Conservation (phyloP, 441 rosid genomes). For the Gossypium aridum region DNA sequence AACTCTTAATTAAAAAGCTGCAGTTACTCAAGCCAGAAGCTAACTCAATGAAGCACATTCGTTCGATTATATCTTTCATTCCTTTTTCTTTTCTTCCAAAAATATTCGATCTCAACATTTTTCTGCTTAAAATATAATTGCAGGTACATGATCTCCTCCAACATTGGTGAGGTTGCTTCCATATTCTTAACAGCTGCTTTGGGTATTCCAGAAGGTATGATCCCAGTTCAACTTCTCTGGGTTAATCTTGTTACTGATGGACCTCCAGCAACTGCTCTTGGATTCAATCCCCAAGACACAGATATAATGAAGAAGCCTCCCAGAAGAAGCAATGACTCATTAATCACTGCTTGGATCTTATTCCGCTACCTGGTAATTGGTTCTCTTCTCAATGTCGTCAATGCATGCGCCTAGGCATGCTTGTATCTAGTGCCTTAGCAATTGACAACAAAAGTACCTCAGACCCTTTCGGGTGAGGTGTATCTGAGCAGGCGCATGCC, state of each 20-base stretch:
- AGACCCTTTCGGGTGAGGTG: no score
- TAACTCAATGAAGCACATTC: background rate
- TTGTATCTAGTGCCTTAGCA: background rate
- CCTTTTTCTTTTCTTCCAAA: background rate
- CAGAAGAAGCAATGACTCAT: constrained; percentile 76
- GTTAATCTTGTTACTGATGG: constrained; percentile 97
- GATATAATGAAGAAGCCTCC: constrained; percentile 92
- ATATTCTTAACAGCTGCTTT: constrained; percentile 90
- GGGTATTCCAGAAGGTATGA: constrained; percentile 97
- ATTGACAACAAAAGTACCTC: background rate
- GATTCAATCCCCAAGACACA: constrained; percentile 89
- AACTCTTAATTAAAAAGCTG: background rate
- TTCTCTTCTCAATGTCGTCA: background rate
- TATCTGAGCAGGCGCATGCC: no score
- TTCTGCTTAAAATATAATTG: constrained; percentile 2
- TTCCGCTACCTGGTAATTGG: constrained; percentile 78
- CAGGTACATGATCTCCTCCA: constrained; percentile 98
- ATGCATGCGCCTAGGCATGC: no score
- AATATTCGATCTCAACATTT: background rate
- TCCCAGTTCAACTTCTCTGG: constrained; percentile 97
- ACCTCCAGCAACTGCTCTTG: constrained; percentile 96
- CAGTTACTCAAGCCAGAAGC: background rate
- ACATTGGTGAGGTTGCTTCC: constrained; percentile 94
- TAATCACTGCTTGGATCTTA: constrained; percentile 72
- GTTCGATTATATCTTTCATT: no score